Conservation (phyloP, 768 basidiomycete species). For the Collybia sp. region DNA sequence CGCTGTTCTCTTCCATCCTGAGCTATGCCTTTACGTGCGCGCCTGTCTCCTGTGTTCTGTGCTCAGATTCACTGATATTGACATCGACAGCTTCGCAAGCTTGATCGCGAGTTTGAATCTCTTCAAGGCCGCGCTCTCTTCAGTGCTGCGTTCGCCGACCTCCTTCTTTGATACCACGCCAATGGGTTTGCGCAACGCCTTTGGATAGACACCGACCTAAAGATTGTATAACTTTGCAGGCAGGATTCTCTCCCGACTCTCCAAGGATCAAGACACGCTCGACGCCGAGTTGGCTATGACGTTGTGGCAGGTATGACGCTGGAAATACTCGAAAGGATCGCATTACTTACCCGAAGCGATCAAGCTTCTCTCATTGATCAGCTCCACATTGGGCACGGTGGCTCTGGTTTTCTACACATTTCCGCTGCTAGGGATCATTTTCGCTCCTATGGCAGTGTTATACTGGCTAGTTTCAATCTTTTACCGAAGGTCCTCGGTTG, state of each 20-base stretch:
- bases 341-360: not conserved
- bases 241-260: constrained; percentile 50
- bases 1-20: constrained; percentile 44
- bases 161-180: constrained; percentile 75
- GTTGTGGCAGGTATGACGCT: constrained; percentile 35
- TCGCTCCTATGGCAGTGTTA: constrained; percentile 44
- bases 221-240: constrained; percentile 25
- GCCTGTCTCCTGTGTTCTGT: not conserved
- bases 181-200: constrained; percentile 33
- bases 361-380: constrained; percentile 36
- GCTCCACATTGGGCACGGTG: constrained; percentile 46
- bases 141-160: constrained; percentile 53
- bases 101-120: constrained; percentile 40
- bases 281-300: constrained; percentile 45
- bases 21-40: constrained; percentile 48
- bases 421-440: constrained; percentile 65
- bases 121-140: constrained; percentile 49
- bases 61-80: not conserved
- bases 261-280: constrained; percentile 57
- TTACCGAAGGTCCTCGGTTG: constrained; percentile 57
- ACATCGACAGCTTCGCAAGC: constrained; percentile 22
- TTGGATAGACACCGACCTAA: not conserved
- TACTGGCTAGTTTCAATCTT: constrained; percentile 50
- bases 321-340: not conserved
- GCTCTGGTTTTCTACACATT: constrained; percentile 62